Evolutionary conservation across 108 stramenopile genomes (phyloP).

Genomic region (Cyclotella cryptica): DNA sequence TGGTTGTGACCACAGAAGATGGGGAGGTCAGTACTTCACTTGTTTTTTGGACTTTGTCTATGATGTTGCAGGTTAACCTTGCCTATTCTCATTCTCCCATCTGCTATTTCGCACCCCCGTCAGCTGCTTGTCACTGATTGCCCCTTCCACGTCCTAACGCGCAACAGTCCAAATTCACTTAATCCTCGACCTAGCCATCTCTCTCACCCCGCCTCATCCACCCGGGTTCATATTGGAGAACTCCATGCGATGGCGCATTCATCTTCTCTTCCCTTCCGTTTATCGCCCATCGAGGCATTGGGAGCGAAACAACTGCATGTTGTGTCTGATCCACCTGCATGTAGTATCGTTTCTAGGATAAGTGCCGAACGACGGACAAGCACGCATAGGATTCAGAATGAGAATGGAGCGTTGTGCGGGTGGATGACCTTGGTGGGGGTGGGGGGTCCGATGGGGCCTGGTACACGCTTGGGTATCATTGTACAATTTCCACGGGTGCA

Average conservation of each 20-base stretch:
- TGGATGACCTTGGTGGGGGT: constrained; percentile 48
- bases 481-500: constrained; percentile 29
- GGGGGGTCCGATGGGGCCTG: constrained; percentile 40
- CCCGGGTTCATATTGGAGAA: constrained; percentile 49
- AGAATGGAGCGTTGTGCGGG: constrained; percentile 38
- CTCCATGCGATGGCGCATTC: constrained; percentile 40
- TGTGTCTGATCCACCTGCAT: constrained; percentile 34
- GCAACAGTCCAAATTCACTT: constrained; percentile 1
- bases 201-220: constrained; percentile 14
- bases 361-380: constrained; percentile 42
- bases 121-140: constrained; percentile 28
- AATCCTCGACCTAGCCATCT: background rate
- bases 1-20: constrained; percentile 38
- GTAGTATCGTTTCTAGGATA: constrained; percentile 41
- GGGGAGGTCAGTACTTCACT: constrained; percentile 25
- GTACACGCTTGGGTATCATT: constrained; percentile 34
- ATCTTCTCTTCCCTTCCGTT: constrained; percentile 24
- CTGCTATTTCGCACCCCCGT: background rate
- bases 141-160: constrained; percentile 37
- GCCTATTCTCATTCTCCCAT: background rate
- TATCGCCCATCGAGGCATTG: constrained; percentile 40
- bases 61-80: background rate
- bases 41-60: constrained; percentile 1
- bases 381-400: constrained; percentile 42
- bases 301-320: constrained; percentile 26